Percentiles rank a stretch among this genome's conserved stretches.
phyloP scores from a whole-genome alignment of 441 rosid genomes.

The Aleurites moluccanus region DNA sequence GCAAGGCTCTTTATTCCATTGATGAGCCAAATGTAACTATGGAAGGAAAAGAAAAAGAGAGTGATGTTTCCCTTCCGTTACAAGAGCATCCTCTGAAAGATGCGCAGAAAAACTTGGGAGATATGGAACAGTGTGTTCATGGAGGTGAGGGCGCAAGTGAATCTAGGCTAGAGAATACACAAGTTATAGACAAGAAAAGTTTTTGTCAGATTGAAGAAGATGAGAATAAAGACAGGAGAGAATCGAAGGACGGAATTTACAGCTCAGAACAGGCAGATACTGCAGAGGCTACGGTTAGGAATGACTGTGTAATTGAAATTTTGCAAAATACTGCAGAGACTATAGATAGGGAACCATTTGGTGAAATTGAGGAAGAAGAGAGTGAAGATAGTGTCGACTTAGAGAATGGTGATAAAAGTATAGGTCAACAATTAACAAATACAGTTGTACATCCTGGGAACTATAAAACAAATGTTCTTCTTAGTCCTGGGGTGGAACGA shows the following conservation, averaged over 20 bases:
- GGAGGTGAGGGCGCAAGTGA: conserved; percentile 22
- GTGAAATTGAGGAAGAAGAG: conserved; percentile 69
- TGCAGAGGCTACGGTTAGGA: conserved; percentile 15
- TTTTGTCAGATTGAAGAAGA: conserved; percentile 64
- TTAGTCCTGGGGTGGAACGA: conserved; percentile 68
- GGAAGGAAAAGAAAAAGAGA: conserved; percentile 24
- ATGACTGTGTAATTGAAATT: conserved; percentile 24
- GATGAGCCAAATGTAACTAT: conserved; percentile 28
- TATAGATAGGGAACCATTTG: conserved; percentile 30
- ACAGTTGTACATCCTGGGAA: conserved; percentile 22
- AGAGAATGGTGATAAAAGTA: conserved; percentile 23
- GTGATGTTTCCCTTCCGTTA: conserved; percentile 19
- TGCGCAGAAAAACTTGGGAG: not conserved
- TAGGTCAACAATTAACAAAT: conserved; percentile 22
- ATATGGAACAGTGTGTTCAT: conserved; percentile 26
- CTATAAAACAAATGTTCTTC: conserved; percentile 33
- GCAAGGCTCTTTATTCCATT: conserved; percentile 49
- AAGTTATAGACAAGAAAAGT: conserved; percentile 26
- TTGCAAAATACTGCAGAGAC: conserved; percentile 16
- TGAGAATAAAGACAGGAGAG: conserved; percentile 23
- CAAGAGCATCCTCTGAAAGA: conserved; percentile 31
- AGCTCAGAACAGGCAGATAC: conserved; percentile 3
- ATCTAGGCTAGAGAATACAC: conserved; percentile 18
- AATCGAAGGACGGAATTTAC: conserved; percentile 18
- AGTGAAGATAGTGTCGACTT: conserved; percentile 24